Percentiles rank a stretch among this genome's conserved stretches.
phyloP scores from a whole-genome alignment of 306 rosid species.

The Aeschynomene evenia region DNA sequence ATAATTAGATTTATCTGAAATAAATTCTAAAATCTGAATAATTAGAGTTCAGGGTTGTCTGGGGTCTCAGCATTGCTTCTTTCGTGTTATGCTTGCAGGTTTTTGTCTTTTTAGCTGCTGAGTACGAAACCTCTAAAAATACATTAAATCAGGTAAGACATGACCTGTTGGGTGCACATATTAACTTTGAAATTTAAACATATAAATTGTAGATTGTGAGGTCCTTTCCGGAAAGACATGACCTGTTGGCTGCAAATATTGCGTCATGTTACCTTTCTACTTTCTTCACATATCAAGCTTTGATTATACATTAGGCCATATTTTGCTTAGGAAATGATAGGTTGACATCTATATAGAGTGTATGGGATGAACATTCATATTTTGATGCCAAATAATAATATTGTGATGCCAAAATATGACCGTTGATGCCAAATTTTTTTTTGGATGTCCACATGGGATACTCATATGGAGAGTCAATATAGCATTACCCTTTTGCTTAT shows the following conservation, averaged over 20 bases:
- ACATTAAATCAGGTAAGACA: slow-evolving; percentile 67
- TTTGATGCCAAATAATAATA: too few relatives aligned
- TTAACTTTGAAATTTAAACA: neutral
- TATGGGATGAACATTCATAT: too few relatives aligned
- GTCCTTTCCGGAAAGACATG: neutral
- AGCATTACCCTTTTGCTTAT: too few relatives aligned
- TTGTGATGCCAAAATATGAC: too few relatives aligned
- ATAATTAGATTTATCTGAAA: too few relatives aligned
- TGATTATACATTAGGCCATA: neutral
- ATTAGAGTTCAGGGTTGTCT: neutral
- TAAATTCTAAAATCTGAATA: neutral
- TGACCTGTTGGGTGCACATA: neutral
- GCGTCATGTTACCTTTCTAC: slow-evolving; percentile 2
- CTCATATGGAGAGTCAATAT: too few relatives aligned
- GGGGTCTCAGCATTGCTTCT: slow-evolving; percentile 13
- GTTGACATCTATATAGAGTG: too few relatives aligned
- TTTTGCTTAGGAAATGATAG: too few relatives aligned
- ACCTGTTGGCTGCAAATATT: too few relatives aligned
- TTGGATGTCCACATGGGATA: too few relatives aligned
- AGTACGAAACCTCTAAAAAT: slow-evolving; percentile 72
- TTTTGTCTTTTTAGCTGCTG: slow-evolving; percentile 82
- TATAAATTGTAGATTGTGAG: neutral
- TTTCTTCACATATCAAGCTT: neutral
- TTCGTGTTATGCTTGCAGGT: slow-evolving; percentile 49
- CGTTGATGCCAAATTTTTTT: too few relatives aligned